Conservation (phyloP, 2,329 filamentous ascomycete genomes). For the Aspergillus latus region DNA sequence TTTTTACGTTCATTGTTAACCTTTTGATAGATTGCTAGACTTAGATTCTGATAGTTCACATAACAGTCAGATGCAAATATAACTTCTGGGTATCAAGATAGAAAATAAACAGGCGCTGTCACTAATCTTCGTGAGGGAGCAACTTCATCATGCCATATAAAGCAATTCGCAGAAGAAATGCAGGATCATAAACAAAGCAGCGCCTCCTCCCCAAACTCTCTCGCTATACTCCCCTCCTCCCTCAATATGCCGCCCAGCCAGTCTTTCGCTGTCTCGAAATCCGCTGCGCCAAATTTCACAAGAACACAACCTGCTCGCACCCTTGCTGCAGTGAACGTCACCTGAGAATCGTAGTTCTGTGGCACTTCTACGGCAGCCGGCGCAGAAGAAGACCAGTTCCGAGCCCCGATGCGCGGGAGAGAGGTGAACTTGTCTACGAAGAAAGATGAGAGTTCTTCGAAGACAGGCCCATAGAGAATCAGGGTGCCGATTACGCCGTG, state of each 20-base stretch:
- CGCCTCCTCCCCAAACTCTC: slow-evolving; percentile 76
- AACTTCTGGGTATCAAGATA: slow-evolving; percentile 7
- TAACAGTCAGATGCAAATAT: slow-evolving; percentile 1
- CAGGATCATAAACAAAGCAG: slow-evolving; percentile 65
- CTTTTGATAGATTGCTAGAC: neutral
- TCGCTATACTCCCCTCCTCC: slow-evolving; percentile 69
- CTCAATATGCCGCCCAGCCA: slow-evolving; percentile 78
- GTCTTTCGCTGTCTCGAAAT: slow-evolving; percentile 74
- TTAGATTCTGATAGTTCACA: neutral
- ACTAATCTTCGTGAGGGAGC: neutral
- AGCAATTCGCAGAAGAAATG: neutral
- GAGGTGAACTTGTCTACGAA: slow-evolving; percentile 76
- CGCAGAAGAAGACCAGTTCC: slow-evolving; percentile 61
- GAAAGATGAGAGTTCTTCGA: slow-evolving; percentile 66
- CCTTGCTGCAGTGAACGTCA: slow-evolving; percentile 80
- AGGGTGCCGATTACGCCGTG: slow-evolving; percentile 80
- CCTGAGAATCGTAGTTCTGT: slow-evolving; percentile 47
- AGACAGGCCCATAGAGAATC: slow-evolving; percentile 72
- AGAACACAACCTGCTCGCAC: slow-evolving; percentile 78
- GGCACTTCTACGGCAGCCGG: slow-evolving; percentile 26
- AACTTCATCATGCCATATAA: neutral
- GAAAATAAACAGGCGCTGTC: neutral
- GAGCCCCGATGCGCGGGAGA: slow-evolving; percentile 76
- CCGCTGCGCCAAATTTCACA: slow-evolving; percentile 83
- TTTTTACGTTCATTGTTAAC: neutral